Evolutionary conservation across 805 yeast genomes (phyloP), one percentile per base, ranked within the genome.

Genomic region (Teunomyces aglyptinius): DNA sequence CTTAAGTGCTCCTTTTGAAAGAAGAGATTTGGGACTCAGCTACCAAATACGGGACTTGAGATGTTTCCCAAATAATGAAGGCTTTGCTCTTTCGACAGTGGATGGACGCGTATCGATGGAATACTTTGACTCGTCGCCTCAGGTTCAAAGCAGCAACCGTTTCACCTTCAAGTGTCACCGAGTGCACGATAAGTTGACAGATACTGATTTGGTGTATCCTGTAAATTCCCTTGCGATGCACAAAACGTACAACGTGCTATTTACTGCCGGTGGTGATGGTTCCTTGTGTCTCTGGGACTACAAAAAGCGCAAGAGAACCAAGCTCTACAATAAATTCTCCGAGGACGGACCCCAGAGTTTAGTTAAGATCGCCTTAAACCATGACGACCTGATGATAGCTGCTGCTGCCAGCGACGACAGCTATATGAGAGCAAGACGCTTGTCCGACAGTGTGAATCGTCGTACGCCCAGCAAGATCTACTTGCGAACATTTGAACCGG

Each of bases 131-230:
- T 76, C 80, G 3, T 62, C 74, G 3, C 70, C 74, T 1, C 65
- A 66, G 38, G 57, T 58, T 3, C 73, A 67, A 48, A 76, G 67
- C 43, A 53, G 63, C 1, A 65, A 70, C 47, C 77, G 81, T 46
- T 90, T 83, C 61, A 92, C 96, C 0, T 89, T 89, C 71, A 82
- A 89, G 57, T 85, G 96, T 50, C 97, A 89, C 62, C 66, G 96
- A 27, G 46, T 51, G 22, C 62, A 71, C 38, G 70, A 73, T 43
- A 56, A 60, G 38, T 43, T 47, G 2, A 54, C 67, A 3, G 79
- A 72, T 36, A 67, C 69, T 6, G 87, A 81, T 48, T 62, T 76
- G 31, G 84, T 78, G 10, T 71, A 67, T 41, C 81, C 84, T 1
- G 80, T 80, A 6, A 79, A 80, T 43, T 67, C 76, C 2, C 55